These are phyloP conservation scores for Poterioochromonas sp. DNA, from an alignment of 352 stramenopile genomes.

Conservation along the genomic window DNA sequence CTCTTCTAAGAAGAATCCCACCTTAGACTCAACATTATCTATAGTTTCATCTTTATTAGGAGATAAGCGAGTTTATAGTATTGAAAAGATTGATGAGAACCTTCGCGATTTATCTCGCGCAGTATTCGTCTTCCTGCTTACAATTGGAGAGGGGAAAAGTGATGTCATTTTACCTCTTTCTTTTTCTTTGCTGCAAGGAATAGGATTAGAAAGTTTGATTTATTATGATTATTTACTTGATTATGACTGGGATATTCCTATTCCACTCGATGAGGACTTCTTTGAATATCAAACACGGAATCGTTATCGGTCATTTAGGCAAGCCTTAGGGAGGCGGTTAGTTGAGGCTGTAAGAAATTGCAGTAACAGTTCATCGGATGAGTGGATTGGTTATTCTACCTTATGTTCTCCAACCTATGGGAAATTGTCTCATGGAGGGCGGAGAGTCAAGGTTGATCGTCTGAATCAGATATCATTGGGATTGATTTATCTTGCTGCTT, in stretches of 20 bases:
- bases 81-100: neutral
- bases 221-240: neutral
- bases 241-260: neutral
- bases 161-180: neutral
- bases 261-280: neutral
- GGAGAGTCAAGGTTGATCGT: no score
- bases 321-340: neutral
- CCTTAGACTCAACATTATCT: neutral
- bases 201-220: neutral
- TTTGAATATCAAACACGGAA: neutral
- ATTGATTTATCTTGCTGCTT: conserved; percentile 28
- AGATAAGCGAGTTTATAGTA: neutral
- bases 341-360: neutral
- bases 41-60: neutral
- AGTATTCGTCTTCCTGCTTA: neutral
- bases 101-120: neutral
- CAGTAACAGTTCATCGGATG: neutral
- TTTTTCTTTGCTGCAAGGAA: neutral
- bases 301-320: neutral
- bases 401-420: no score
- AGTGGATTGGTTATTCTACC: no score
- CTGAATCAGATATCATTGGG: conserved; percentile 6
- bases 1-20: neutral
- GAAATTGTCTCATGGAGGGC: no score
- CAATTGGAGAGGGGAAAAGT: neutral